Conservation (phyloP, 306 rosid genomes). For the Biancaea sappan region DNA sequence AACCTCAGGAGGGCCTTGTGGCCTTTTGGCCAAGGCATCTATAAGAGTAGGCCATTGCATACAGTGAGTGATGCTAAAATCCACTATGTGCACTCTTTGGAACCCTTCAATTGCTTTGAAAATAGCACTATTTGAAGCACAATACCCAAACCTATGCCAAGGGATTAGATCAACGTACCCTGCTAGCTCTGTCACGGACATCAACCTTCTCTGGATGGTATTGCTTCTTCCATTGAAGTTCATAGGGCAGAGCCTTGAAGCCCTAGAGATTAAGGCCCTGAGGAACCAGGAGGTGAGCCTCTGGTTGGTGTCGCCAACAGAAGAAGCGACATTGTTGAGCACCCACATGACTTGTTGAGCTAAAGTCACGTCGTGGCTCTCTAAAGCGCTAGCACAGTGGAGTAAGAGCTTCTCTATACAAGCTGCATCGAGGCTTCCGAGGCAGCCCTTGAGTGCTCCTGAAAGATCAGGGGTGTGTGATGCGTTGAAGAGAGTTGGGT, state of each 20-base stretch:
- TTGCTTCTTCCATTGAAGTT: conserved; percentile 47
- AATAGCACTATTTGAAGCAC: conserved; percentile 79
- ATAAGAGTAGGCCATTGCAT: conserved; percentile 99
- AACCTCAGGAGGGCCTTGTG: conserved; percentile 81
- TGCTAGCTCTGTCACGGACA: conserved; percentile 84
- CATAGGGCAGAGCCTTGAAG: conserved; percentile 76
- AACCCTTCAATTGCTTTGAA: conserved; percentile 67
- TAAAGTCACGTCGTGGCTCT: conserved; percentile 79
- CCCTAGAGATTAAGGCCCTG: conserved; percentile 85
- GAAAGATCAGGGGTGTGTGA: conserved; percentile 47
- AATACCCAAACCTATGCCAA: conserved; percentile 90
- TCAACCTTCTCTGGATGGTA: conserved; percentile 58
- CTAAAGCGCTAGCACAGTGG: conserved; percentile 90
- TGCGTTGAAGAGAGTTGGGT: conserved; percentile 53
- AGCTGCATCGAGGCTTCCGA: conserved; percentile 86
- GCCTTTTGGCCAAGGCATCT: conserved; percentile 73
- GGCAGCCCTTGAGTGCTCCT: conserved; percentile 77
- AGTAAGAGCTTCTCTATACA: conserved; percentile 87
- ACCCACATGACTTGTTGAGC: conserved; percentile 99
- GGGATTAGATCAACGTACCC: conserved; percentile 98
- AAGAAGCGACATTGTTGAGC: conserved; percentile 87
- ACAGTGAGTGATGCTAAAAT: conserved; percentile 86
- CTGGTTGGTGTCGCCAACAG: conserved; percentile 85
- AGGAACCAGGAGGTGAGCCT: conserved; percentile 89
- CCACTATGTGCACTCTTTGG: conserved; percentile 70